Base-by-base conservation (phyloP, 2,329 filamentous ascomycete species). In the Geosmithia flava region DNA sequence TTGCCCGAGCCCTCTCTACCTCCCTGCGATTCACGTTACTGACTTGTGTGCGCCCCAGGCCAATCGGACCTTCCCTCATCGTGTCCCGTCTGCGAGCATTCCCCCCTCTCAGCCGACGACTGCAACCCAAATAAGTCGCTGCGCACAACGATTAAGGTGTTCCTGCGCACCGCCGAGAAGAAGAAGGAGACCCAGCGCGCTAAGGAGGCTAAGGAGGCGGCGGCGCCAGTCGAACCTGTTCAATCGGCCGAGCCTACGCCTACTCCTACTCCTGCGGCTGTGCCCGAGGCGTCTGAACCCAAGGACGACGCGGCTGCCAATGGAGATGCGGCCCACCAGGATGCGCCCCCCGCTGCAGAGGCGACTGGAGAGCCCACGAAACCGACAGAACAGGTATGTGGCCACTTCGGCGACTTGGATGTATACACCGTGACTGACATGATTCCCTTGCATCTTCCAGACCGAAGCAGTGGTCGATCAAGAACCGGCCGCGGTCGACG, bases 1-100 rank as follows among this genome's bases (percentile, higher is more conserved):
- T 27, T 8, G 23, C 23, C 23, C 23, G 23, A 27, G 23, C 8
- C 23, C 23, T 5, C 13, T 23, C 20, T 13, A 11, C 20, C 7
- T 11, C 20, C 33, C 2, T 23, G 23, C 42, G 37, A 37, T 27
- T 47, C 20, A 42, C 15, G 7, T 13, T 16, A 10, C 39, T 42
- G 23, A 45, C 44, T 33, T 15, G 4, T 37, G 10, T 11, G 23
- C 13, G 50, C 4, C 8, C 7, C 52, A 91, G 82, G 88, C 63
- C 88, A 95, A 65, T 72, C 80, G 7, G 82, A 81, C 23, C 72
- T 94, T 10, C 81, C 85, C 13, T 77, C 83, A 11, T 84, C 84
- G 43, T 98, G 93, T 59, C 91, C 93, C 2, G 85, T 95, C 50
- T 98, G 93, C 76, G 86, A 90, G 53, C 93, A 98, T 62, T 85